Conservation (phyloP, 2,329 filamentous ascomycete genomes). For the Fonsecaea multimorphosa region DNA sequence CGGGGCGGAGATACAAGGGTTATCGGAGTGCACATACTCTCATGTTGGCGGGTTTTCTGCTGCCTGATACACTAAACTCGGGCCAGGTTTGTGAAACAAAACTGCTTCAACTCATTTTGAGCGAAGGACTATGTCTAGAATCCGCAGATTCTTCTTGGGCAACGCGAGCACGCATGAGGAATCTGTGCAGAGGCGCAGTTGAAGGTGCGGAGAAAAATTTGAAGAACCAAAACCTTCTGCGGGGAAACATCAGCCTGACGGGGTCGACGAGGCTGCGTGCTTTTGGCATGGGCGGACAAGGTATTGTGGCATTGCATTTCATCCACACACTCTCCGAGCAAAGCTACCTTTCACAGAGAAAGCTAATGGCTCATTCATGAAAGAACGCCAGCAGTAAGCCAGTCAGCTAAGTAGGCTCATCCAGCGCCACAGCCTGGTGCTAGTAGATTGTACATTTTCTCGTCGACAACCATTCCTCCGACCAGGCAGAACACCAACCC, state of each 20-base stretch:
- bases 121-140: neutral
- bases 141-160: neutral
- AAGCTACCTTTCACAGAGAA: neutral
- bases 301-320: neutral
- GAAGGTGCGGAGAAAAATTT: neutral
- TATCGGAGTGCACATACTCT: neutral
- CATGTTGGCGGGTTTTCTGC: neutral
- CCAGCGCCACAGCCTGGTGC: slow-evolving; percentile 3
- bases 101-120: neutral
- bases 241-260: slow-evolving; percentile 11
- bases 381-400: neutral
- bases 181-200: neutral
- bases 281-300: neutral
- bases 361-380: neutral
- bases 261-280: neutral
- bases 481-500: slow-evolving; percentile 14
- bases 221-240: neutral
- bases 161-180: neutral
- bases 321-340: neutral
- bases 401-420: neutral
- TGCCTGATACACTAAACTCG: neutral
- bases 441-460: slow-evolving; percentile 33
- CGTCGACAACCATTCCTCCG: slow-evolving; percentile 22
- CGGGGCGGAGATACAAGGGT: neutral
- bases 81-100: neutral